Evolutionary conservation across 164 flowering plant genomes (phyloP).

Genomic region (Sextonia rubra): DNA sequence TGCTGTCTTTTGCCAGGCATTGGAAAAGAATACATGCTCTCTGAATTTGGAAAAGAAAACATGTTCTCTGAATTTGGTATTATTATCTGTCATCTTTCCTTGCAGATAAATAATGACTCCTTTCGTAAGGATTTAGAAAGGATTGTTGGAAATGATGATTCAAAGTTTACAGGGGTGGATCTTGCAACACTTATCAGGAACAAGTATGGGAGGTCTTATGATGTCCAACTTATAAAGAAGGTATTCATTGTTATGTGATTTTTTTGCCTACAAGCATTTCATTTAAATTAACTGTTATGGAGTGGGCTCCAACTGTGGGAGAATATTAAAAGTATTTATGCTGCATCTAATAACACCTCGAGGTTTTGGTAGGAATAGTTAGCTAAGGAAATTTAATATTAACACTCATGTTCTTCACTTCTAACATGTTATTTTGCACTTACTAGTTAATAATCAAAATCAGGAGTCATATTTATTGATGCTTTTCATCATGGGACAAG

Average conservation of each 20-base stretch:
- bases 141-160: slow-evolving; percentile 81
- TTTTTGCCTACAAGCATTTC: not conserved
- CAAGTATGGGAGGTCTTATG: slow-evolving; percentile 93
- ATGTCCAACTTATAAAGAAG: slow-evolving; percentile 92
- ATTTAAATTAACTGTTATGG: no score
- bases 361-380: no score
- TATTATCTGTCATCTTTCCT: slow-evolving; percentile 1
- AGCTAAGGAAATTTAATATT: no score
- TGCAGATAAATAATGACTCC: slow-evolving; percentile 50
- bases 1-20: not conserved
- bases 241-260: slow-evolving; percentile 23
- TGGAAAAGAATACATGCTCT: not conserved
- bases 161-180: slow-evolving; percentile 74
- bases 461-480: no score
- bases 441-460: no score
- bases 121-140: slow-evolving; percentile 72
- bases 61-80: not conserved
- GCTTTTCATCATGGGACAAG: no score
- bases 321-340: no score
- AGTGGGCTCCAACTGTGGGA: no score
- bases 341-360: no score
- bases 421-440: no score
- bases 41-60: not conserved
- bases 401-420: no score
- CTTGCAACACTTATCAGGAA: slow-evolving; percentile 91